phyloP scores from a whole-genome alignment of 2,329 filamentous ascomycete genomes.

The Monosporascus sp. region DNA sequence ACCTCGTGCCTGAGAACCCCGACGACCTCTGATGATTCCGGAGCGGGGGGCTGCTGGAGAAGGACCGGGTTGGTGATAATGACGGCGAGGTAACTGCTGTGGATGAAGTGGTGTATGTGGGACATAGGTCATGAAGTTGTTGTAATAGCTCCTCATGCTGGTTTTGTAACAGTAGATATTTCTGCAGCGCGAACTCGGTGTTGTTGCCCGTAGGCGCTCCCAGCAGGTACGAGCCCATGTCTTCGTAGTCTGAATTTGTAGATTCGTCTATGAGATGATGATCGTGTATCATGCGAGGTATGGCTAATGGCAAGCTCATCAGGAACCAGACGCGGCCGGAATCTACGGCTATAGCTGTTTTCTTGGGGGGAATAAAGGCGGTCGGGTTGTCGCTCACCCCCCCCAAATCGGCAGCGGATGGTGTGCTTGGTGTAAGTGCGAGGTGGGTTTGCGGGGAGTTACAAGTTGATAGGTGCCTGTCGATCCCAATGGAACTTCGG shows the following conservation, averaged over 20 bases:
- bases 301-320: constrained; percentile 21
- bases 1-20: constrained; percentile 11
- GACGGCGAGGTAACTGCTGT: constrained; percentile 43
- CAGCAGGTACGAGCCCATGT: constrained; percentile 4
- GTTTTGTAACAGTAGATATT: constrained; percentile 48
- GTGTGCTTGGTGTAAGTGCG: background rate
- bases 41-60: constrained; percentile 40
- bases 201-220: constrained; percentile 24
- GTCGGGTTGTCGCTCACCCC: background rate
- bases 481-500: background rate
- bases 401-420: background rate
- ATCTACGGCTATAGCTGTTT: background rate
- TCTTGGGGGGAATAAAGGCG: background rate
- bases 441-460: background rate
- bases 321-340: background rate
- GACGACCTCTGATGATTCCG: constrained; percentile 23
- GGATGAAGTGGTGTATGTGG: constrained; percentile 29
- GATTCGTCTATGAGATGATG: constrained; percentile 7
- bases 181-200: constrained; percentile 45
- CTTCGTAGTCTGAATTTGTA: constrained; percentile 2
- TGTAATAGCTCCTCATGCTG: constrained; percentile 48
- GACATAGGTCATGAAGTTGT: constrained; percentile 47
- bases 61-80: constrained; percentile 54
- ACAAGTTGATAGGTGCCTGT: background rate
- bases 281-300: constrained; percentile 6